phyloP scores from a whole-genome alignment of 108 stramenopile species.

The Nitzschia sp. region DNA sequence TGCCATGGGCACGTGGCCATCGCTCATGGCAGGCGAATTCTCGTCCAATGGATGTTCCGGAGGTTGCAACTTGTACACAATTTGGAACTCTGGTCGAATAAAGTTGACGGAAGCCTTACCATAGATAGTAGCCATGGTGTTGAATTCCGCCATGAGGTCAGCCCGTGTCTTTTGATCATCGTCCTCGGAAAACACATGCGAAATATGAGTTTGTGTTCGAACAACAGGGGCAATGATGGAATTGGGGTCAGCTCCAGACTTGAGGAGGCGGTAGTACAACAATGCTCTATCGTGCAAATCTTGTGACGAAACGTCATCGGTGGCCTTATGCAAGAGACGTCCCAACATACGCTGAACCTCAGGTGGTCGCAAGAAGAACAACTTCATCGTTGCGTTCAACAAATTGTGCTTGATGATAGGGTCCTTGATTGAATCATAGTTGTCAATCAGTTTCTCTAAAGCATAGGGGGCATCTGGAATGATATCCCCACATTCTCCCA shows the following conservation, averaged over 20 bases:
- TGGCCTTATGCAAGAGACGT: constrained; percentile 85
- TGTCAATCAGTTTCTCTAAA: constrained; percentile 91
- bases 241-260: constrained; percentile 74
- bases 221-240: constrained; percentile 66
- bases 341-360: constrained; percentile 96
- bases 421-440: constrained; percentile 65
- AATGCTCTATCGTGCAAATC: constrained; percentile 98
- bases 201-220: constrained; percentile 44
- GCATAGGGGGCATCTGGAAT: constrained; percentile 94
- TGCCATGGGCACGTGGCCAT: constrained; percentile 29
- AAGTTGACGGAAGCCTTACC: constrained; percentile 89
- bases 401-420: constrained; percentile 83
- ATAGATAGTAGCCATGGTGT: constrained; percentile 94
- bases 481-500: constrained; percentile 95
- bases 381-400: constrained; percentile 88
- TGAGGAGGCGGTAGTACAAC: constrained; percentile 94
- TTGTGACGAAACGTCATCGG: constrained; percentile 87
- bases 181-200: constrained; percentile 82
- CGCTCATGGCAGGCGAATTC: not conserved
- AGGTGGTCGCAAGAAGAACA: constrained; percentile 97
- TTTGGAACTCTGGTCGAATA: constrained; percentile 79
- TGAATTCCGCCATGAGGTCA: constrained; percentile 90
- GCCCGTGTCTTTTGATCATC: constrained; percentile 67
- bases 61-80: constrained; percentile 71
- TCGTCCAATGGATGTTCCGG: constrained; percentile 69